Percentiles rank a stretch among this genome's conserved stretches.
These are phyloP conservation scores for Xerocomus minutiporus DNA, from an alignment of 1,284 basidiomycete genomes.

Conservation along the genomic window DNA sequence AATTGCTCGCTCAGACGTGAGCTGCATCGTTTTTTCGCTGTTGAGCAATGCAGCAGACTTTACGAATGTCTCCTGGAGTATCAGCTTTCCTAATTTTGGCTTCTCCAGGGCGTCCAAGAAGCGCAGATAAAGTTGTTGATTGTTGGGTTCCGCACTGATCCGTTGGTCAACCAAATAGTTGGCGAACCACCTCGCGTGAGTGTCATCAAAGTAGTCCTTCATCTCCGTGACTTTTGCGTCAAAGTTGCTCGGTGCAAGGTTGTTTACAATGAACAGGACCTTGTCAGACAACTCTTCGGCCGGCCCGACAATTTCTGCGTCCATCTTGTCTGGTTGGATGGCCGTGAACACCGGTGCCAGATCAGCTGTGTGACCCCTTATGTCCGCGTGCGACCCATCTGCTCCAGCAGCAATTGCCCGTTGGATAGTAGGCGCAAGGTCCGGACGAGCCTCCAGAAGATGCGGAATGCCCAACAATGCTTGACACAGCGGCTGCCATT, in stretches of 20 bases:
- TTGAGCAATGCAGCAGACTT: slow-evolving; percentile 88
- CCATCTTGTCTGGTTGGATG: slow-evolving; percentile 63
- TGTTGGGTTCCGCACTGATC: slow-evolving; percentile 95
- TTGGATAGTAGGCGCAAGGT: slow-evolving; percentile 73
- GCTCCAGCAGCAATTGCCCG: slow-evolving; percentile 58
- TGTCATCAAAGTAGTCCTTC: slow-evolving; percentile 73
- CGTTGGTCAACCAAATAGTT: slow-evolving; percentile 96
- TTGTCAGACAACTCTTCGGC: slow-evolving; percentile 89
- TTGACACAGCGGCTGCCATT: slow-evolving; percentile 94
- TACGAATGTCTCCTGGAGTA: slow-evolving; percentile 90
- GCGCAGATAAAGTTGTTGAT: slow-evolving; percentile 91
- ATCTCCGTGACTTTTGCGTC: slow-evolving; percentile 84
- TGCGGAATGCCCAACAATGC: slow-evolving; percentile 86
- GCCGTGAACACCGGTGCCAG: slow-evolving; percentile 62
- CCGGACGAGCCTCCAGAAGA: slow-evolving; percentile 82
- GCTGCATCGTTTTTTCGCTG: slow-evolving; percentile 85
- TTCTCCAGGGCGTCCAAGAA: slow-evolving; percentile 83
- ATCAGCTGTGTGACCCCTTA: slow-evolving; percentile 40
- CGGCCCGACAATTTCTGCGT: slow-evolving; percentile 64
- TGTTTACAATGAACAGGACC: slow-evolving; percentile 98
- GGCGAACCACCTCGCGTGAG: slow-evolving; percentile 92
- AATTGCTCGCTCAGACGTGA: slow-evolving; percentile 79
- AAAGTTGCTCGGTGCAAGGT: slow-evolving; percentile 92
- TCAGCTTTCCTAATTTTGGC: slow-evolving; percentile 63
- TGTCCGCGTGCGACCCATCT: slow-evolving; percentile 41